Conservation (phyloP, 805 yeast genomes). For the Monosporozyma aquatica region DNA sequence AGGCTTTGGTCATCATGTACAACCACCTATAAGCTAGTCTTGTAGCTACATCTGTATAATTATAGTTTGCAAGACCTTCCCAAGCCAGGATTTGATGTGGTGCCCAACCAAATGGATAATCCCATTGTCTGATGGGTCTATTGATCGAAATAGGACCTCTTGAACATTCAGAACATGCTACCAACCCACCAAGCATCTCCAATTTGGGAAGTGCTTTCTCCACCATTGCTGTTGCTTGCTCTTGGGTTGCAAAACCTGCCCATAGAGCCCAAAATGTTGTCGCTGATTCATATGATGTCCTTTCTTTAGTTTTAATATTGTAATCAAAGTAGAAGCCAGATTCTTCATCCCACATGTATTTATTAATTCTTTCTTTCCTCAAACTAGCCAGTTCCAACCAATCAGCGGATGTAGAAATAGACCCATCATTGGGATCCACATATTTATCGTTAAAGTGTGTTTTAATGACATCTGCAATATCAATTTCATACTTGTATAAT, state of each 20-base stretch:
- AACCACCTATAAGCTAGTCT: slow-evolving; percentile 82
- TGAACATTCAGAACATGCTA: slow-evolving; percentile 67
- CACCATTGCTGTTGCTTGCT: slow-evolving; percentile 62
- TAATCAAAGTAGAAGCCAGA: slow-evolving; percentile 79
- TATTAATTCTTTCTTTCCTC: slow-evolving; percentile 49
- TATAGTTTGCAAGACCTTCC: slow-evolving; percentile 74
- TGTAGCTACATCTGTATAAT: slow-evolving; percentile 52
- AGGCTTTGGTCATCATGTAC: slow-evolving; percentile 78
- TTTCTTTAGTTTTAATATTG: slow-evolving; percentile 47
- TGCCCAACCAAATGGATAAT: slow-evolving; percentile 97
- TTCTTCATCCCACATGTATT: slow-evolving; percentile 76
- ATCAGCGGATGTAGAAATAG: slow-evolving; percentile 36
- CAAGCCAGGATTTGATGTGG: slow-evolving; percentile 95
- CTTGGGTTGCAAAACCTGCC: slow-evolving; percentile 59
- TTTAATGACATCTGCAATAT: slow-evolving; percentile 60
- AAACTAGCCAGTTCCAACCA: slow-evolving; percentile 55
- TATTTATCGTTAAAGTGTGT: slow-evolving; percentile 45
- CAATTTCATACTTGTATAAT: slow-evolving; percentile 81
- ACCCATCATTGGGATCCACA: slow-evolving; percentile 31
- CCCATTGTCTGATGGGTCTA: slow-evolving; percentile 95
- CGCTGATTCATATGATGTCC: slow-evolving; percentile 69
- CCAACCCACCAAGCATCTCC: slow-evolving; percentile 85
- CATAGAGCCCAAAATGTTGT: slow-evolving; percentile 90
- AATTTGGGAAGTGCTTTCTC: slow-evolving; percentile 51
- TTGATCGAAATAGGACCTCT: slow-evolving; percentile 61